These are phyloP conservation scores for Pascua guehoae DNA, from an alignment of 1,284 basidiomycete genomes.

Conservation along the genomic window DNA sequence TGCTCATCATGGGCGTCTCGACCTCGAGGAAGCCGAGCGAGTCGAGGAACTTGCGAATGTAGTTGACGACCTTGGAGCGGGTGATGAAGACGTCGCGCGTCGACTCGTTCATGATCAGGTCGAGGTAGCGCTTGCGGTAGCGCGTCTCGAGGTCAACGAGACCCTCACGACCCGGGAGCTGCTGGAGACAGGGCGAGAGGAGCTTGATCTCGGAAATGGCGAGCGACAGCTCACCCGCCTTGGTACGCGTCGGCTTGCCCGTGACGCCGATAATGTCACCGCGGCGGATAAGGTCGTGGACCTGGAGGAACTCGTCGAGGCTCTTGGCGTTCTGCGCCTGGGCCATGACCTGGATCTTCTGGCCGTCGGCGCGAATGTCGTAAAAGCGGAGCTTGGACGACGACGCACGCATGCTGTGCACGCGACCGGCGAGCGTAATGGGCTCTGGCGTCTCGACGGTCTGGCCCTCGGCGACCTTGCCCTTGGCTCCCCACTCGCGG, in stretches of 20 bases:
- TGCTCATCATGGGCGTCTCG: conserved; percentile 97
- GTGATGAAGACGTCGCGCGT: conserved; percentile 90
- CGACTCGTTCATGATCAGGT: conserved; percentile 90
- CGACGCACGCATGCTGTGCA: conserved; percentile 83
- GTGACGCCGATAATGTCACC: conserved; percentile 94
- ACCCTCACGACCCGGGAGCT: conserved; percentile 78
- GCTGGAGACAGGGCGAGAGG: conserved; percentile 93
- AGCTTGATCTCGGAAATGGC: conserved; percentile 76
- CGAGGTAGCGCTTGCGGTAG: conserved; percentile 98
- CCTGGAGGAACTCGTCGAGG: conserved; percentile 64
- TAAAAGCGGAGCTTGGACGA: conserved; percentile 90
- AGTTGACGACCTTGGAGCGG: conserved; percentile 81
- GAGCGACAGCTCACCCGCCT: conserved; percentile 94
- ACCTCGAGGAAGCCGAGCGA: conserved; percentile 95
- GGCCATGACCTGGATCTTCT: conserved; percentile 94
- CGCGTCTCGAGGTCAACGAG: conserved; percentile 95
- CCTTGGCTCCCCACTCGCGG: conserved; percentile 67
- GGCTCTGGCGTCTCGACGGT: conserved; percentile 27
- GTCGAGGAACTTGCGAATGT: conserved; percentile 88
- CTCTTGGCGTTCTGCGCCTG: conserved; percentile 71
- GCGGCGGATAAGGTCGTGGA: conserved; percentile 84
- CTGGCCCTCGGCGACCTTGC: conserved; percentile 57
- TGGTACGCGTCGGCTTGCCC: conserved; percentile 85
- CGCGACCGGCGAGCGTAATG: conserved; percentile 74
- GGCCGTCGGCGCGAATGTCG: conserved; percentile 88